Evolutionary conservation across 2,329 filamentous ascomycete genomes (phyloP), one percentile per base, ranked within the genome.

Genomic region (Scedosporium minutisporum): DNA sequence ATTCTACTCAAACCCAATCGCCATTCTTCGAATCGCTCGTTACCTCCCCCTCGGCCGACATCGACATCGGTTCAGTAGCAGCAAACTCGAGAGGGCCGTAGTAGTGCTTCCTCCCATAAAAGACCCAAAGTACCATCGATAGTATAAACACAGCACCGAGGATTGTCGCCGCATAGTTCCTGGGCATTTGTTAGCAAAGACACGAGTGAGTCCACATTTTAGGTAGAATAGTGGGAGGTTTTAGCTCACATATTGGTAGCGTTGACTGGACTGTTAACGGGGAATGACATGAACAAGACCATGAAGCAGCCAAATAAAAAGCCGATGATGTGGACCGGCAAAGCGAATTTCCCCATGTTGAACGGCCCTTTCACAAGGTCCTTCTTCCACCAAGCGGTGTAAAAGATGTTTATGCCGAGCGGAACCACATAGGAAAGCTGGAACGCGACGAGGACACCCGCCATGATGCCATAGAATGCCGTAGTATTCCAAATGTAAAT

Each of bases 401-500:
- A 64, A 41, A 64, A 62, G 27, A 64, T 23, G 33, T 64, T 64
- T 23, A 62, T 16, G 18, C 63, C 63, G 16, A 64, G 23, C n/a
- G 63, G 63, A 16, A 64, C 3, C 7, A 62, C 42, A 27, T 64
- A 64, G 10, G 63, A 62, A 4, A 64, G 58, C 18, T 64, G 63
- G 33, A 64, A 64, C 3, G 63, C 58, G 12, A 64, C 63, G 57
- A 63, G 21, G 14, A 64, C 63, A 9, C 63, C 63, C 3, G 63
- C 57, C 61, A 63, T 64, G 16, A 64, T 63, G 7, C 63, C 63
- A 27, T 63, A 64, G n/a, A 63, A 64, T 7, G 63, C 63, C 18
- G 63, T 64, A 6, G 61, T 63, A 46, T 64, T 64, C 63, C 63
- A 63, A 57, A 64, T 64, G 38, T 63, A 64, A 41, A 64, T 64